Evolutionary conservation across 2,329 filamentous ascomycete species (phyloP).

Genomic region (Colletotrichum endophyticum): DNA sequence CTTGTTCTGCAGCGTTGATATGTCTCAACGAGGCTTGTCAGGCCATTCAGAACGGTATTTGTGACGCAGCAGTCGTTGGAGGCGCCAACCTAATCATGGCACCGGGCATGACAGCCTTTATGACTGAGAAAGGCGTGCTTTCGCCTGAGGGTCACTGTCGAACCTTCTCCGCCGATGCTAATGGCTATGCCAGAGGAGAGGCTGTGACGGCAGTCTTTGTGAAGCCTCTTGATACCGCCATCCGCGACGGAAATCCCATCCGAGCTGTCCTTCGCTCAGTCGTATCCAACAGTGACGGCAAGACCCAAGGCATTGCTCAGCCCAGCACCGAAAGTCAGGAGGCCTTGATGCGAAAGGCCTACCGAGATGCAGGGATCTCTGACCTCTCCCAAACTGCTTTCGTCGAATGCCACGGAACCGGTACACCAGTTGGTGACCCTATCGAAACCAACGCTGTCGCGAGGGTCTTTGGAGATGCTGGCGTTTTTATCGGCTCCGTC

Average conservation of each 20-base stretch:
- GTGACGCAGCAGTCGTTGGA: conserved; percentile 23
- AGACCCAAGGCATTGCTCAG: conserved; percentile 35
- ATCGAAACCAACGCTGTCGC: conserved; percentile 37
- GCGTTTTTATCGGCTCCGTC: conserved; percentile 28
- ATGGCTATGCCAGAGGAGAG: conserved; percentile 49
- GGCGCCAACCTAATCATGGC: conserved; percentile 29
- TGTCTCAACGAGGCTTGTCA: conserved; percentile 26
- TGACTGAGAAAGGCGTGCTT: conserved; percentile 13
- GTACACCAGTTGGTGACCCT: conserved; percentile 52
- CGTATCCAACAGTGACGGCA: conserved; percentile 37
- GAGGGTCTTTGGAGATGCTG: conserved; percentile 27
- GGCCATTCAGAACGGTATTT: conserved; percentile 22
- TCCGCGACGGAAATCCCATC: conserved; percentile 42
- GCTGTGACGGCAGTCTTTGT: conserved; percentile 42
- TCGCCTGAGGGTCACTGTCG: conserved; percentile 18
- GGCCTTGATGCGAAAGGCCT: conserved; percentile 20
- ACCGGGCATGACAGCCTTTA: conserved; percentile 23
- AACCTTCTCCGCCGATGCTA: conserved; percentile 37
- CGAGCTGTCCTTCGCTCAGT: conserved; percentile 32
- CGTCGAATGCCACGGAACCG: conserved; percentile 39
- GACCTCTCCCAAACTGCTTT: not conserved
- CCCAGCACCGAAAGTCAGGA: conserved; percentile 41
- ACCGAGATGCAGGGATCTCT: not conserved
- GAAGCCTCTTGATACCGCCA: conserved; percentile 43
- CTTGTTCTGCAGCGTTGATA: conserved; percentile 26